A percentile compares a stretch with the other conserved stretches of the same genome.
These are phyloP conservation scores for Takashimella tepidaria DNA, from an alignment of 1,284 basidiomycete genomes.

Conservation along the genomic window DNA sequence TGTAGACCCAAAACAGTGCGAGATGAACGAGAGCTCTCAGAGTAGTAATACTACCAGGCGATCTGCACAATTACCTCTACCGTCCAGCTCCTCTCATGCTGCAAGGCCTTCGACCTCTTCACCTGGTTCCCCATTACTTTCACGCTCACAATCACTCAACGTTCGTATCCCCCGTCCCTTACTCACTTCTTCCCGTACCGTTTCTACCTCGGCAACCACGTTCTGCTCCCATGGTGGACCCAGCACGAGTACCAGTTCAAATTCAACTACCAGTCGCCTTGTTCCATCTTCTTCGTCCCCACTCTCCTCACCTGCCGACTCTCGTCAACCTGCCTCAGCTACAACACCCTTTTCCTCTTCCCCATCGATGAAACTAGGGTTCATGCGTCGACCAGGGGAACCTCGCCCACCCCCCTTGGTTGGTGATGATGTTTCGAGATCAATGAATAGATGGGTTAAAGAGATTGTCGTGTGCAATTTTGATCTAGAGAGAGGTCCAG, in stretches of 20 bases:
- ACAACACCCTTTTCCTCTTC: not conserved
- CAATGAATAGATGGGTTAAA: constrained; percentile 69
- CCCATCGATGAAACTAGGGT: not conserved
- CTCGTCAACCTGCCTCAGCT: not conserved
- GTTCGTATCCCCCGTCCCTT: constrained; percentile 9
- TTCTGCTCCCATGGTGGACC: not conserved
- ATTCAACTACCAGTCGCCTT: not conserved
- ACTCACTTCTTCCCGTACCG: not conserved
- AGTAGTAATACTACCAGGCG: too few species aligned
- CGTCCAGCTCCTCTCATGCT: too few species aligned
- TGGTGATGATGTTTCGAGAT: constrained; percentile 52
- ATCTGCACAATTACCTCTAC: too few species aligned
- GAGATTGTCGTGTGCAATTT: constrained; percentile 79
- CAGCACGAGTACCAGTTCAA: not conserved
- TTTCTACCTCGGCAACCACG: not conserved
- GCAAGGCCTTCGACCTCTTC: too few species aligned
- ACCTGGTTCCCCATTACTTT: too few species aligned
- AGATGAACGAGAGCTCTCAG: too few species aligned
- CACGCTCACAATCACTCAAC: constrained; percentile 11
- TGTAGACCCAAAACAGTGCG: too few species aligned
- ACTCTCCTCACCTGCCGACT: not conserved
- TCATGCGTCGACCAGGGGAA: not conserved
- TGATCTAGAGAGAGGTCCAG: constrained; percentile 79
- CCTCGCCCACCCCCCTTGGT: constrained; percentile 45
- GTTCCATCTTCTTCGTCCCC: not conserved